These are phyloP conservation scores for Venturia nashicola DNA, from an alignment of 2,329 filamentous ascomycete species.

Conservation along the genomic window DNA sequence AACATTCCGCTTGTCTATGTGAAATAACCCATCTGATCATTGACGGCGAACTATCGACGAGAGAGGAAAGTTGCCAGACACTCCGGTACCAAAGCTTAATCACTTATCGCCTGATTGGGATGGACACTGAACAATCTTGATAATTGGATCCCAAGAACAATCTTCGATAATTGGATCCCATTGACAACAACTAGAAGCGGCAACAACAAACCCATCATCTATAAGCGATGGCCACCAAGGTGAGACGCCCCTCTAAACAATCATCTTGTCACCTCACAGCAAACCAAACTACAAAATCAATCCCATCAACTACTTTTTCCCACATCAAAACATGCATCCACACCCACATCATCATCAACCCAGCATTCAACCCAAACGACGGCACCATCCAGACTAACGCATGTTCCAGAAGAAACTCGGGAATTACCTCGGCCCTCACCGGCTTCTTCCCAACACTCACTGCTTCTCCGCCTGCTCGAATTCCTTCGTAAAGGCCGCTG, in stretches of 20 bases:
- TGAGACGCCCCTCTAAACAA: background rate
- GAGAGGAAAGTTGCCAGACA: too few relatives aligned
- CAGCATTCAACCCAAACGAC: background rate
- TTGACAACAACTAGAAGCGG: background rate
- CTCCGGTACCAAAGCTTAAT: background rate
- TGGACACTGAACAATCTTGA: background rate
- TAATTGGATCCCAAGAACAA: background rate
- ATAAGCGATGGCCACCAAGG: background rate
- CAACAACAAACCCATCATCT: background rate
- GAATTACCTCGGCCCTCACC: background rate
- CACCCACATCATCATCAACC: background rate
- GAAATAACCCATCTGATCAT: background rate
- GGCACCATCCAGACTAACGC: background rate
- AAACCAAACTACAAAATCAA: background rate
- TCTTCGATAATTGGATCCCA: too few relatives aligned
- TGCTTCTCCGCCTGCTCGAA: conserved; percentile 1
- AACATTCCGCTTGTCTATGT: background rate
- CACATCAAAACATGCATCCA: background rate
- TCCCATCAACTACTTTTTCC: background rate
- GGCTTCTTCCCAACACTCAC: background rate
- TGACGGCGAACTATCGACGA: too few relatives aligned
- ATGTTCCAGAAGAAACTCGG: background rate
- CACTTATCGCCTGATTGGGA: background rate
- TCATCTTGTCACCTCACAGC: background rate
- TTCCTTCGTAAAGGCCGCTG: conserved; percentile 32